Percentiles rank a stretch among this genome's conserved stretches.
These are phyloP conservation scores for Microbotryum silenes-acaulis DNA, from an alignment of 1,284 basidiomycete species.

Conservation along the genomic window DNA sequence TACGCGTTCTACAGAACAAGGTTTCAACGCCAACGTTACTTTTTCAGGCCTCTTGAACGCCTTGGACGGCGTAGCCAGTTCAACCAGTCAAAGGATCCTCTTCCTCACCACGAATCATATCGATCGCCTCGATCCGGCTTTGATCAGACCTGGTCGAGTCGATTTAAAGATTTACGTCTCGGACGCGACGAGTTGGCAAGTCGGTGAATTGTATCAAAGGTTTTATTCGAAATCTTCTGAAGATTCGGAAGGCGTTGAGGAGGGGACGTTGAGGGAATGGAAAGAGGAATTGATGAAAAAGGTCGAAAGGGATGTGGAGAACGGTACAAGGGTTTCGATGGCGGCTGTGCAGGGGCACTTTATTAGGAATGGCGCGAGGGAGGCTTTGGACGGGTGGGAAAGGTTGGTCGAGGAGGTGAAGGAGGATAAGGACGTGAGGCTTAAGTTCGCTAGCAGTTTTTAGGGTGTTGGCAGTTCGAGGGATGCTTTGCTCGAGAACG, in stretches of 20 bases:
- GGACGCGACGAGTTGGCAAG: constrained; percentile 79
- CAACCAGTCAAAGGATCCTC: constrained; percentile 84
- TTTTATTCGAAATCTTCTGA: constrained; percentile 55
- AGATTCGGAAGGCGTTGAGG: constrained; percentile 42
- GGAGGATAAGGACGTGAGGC: constrained; percentile 2
- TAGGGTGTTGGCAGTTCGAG: neutral
- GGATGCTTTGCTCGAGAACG: too few relatives aligned
- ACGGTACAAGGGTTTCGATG: constrained; percentile 71
- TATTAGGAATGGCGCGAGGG: constrained; percentile 62
- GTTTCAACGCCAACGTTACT: constrained; percentile 59
- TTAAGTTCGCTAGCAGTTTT: constrained; percentile 2
- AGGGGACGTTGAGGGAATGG: constrained; percentile 40
- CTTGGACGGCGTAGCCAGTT: constrained; percentile 92
- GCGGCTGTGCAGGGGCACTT: constrained; percentile 86
- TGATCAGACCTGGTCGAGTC: constrained; percentile 90
- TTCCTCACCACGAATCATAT: constrained; percentile 99
- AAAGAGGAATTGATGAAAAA: constrained; percentile 51
- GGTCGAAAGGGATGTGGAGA: constrained; percentile 47
- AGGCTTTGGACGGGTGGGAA: constrained; percentile 54
- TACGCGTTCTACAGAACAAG: neutral
- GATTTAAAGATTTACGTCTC: constrained; percentile 78
- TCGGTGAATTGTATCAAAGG: constrained; percentile 64
- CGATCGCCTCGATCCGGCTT: constrained; percentile 72
- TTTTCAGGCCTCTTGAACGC: constrained; percentile 98
- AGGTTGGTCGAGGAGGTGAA: constrained; percentile 39